These are phyloP conservation scores for Neostapfia colusana DNA, from an alignment of 176 grass and related monocot species.

Conservation along the genomic window DNA sequence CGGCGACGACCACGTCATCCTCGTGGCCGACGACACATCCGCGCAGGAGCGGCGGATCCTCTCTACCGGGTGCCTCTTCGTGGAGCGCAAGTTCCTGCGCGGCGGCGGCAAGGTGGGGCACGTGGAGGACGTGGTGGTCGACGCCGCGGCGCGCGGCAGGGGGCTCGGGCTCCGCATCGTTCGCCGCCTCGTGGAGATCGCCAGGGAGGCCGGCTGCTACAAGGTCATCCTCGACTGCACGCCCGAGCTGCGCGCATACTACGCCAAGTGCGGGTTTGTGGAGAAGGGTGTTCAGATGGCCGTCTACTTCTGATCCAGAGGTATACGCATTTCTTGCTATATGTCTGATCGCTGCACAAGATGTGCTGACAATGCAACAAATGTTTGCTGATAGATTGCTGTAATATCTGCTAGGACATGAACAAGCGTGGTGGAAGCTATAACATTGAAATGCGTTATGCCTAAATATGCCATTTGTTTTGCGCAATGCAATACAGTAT, in stretches of 20 bases:
- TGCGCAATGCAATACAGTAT: background rate
- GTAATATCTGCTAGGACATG: background rate
- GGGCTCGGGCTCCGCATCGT: conserved; percentile 60
- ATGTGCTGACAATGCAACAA: background rate
- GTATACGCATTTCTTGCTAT: background rate
- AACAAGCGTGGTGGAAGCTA: background rate
- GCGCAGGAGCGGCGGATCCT: conserved; percentile 44
- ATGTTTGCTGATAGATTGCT: background rate
- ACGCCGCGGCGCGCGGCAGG: conserved; percentile 51
- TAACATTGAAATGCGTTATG: background rate
- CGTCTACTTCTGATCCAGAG: conserved; percentile 68
- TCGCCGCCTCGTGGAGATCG: conserved; percentile 59
- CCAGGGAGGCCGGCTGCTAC: conserved; percentile 70
- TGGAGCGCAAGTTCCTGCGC: conserved; percentile 84
- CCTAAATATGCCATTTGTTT: background rate
- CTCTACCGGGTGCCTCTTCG: conserved; percentile 76
- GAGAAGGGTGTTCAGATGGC: conserved; percentile 95
- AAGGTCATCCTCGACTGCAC: conserved; percentile 94
- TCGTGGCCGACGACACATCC: conserved; percentile 61
- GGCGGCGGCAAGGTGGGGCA: conserved; percentile 73
- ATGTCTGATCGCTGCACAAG: background rate
- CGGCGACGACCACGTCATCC: conserved; percentile 76
- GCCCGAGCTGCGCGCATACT: conserved; percentile 64
- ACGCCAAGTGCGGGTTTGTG: conserved; percentile 73
- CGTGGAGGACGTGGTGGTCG: conserved; percentile 87